These are phyloP conservation scores for Diplocarpon rosae DNA, from an alignment of 2,329 filamentous ascomycete genomes.

Conservation along the genomic window DNA sequence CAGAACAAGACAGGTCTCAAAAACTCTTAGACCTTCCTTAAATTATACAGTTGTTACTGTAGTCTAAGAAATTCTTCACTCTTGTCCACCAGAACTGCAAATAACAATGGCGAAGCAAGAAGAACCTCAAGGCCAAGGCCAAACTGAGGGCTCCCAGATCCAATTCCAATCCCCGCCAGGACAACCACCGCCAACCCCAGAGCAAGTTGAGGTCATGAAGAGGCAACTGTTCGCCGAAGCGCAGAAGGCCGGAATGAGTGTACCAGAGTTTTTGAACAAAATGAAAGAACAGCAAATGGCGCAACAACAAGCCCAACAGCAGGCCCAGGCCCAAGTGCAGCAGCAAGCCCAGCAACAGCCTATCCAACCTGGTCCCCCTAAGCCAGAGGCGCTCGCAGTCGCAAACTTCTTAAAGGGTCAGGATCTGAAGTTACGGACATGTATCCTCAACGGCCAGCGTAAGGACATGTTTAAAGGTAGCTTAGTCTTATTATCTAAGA, in stretches of 20 bases:
- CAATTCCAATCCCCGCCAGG: slow-evolving; percentile 21
- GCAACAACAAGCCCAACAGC: slow-evolving; percentile 33
- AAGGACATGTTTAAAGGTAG: slow-evolving; percentile 96
- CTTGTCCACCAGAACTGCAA: too few species aligned
- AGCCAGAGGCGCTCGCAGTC: slow-evolving; percentile 78
- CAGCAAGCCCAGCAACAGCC: slow-evolving; percentile 41
- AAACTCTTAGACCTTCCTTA: neutral
- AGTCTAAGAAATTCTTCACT: too few species aligned
- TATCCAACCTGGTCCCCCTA: slow-evolving; percentile 69
- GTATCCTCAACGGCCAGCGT: slow-evolving; percentile 88
- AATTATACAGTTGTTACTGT: too few species aligned
- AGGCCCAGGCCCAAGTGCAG: slow-evolving; percentile 28
- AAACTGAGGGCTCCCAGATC: slow-evolving; percentile 9
- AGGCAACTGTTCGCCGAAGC: slow-evolving; percentile 74
- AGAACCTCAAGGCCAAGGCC: slow-evolving; percentile 10
- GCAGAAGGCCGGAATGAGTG: slow-evolving; percentile 70
- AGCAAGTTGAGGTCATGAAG: slow-evolving; percentile 80
- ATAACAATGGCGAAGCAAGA: neutral
- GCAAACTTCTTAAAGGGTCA: slow-evolving; percentile 79
- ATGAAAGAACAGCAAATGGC: slow-evolving; percentile 44
- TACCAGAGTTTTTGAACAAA: slow-evolving; percentile 71
- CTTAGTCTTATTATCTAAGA: slow-evolving; percentile 1
- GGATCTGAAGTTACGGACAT: slow-evolving; percentile 79
- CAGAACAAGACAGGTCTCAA: slow-evolving; percentile 5
- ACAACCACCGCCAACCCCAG: slow-evolving; percentile 51